Base-by-base conservation (phyloP, 352 stramenopile genomes). In the Phytophthora melonis region DNA sequence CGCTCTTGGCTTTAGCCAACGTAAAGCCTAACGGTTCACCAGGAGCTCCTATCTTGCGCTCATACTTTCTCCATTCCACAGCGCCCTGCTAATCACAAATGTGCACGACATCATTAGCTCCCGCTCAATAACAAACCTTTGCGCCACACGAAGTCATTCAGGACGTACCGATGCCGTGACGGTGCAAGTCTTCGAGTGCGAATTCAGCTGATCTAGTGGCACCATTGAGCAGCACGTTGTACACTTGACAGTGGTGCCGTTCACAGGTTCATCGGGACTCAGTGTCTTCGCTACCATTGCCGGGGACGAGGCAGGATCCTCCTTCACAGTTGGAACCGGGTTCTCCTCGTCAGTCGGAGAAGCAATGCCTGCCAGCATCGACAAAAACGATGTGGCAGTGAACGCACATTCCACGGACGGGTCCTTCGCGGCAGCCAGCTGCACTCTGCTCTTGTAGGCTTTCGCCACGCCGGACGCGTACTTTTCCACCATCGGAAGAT, bases 391-490 rank as follows among this genome's bases (percentile, higher is more conserved):
- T 3, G 78, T 89, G 0, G 78, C 87, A 5, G 85, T 93, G 30
- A 92, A 77, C 21, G 53, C 36, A 25, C 58, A 76, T 14, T 78
- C 64, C 7, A 74, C 34, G 1, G 58, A 73, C 4, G 63, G 49
- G 52, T 74, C 65, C 23, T 72, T 75, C 1, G 73, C 70, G 16
- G 72, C 72, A 25, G 66, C 63, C 13, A 80, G 67, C 0, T 70
- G 14, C n/a, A 90, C 73, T 41, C 64, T 78, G 23, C 74, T 79
- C 52, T 83, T 86, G 70, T 95, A 96, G 8, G 77, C 80, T 34
- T 84, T 82, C 16, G 89, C 89, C 54, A 93, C 77, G 4, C 66
- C 63, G 10, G 88, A 90, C 39, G 68, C 77, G 77, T 96, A 96
- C 64, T 94, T 94, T 34, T 91, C 65, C 49, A 72, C 65, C 18